A percentile compares a stretch with the other conserved stretches of the same genome.
Conservation (phyloP, 2,329 filamentous ascomycete genomes). For the Epichloe glyceriae region DNA sequence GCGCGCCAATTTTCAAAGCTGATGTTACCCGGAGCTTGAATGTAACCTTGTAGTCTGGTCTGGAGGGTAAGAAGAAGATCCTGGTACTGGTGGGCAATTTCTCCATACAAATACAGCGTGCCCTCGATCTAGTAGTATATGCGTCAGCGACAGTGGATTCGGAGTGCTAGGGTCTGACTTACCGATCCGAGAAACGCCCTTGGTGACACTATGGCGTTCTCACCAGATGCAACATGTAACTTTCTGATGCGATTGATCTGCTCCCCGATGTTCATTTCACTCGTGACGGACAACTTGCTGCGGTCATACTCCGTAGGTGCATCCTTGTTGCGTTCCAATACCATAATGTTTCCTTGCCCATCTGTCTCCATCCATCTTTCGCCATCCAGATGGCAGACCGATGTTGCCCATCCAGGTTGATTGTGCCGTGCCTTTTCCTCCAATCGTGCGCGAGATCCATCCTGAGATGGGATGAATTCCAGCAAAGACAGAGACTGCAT, state of each 20-base stretch:
- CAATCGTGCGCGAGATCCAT: slow-evolving; percentile 48
- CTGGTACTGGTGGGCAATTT: slow-evolving; percentile 58
- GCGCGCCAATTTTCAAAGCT: slow-evolving; percentile 71
- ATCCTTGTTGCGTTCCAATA: slow-evolving; percentile 60
- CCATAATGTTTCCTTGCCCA: slow-evolving; percentile 73
- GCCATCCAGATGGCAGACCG: slow-evolving; percentile 57
- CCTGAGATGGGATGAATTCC: slow-evolving; percentile 48
- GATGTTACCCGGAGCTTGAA: slow-evolving; percentile 59
- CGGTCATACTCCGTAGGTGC: slow-evolving; percentile 66
- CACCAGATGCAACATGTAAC: slow-evolving; percentile 52
- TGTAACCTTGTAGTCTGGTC: slow-evolving; percentile 48
- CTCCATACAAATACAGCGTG: slow-evolving; percentile 77
- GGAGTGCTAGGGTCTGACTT: slow-evolving; percentile 22
- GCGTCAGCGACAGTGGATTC: slow-evolving; percentile 1
- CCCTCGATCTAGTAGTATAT: slow-evolving; percentile 57
- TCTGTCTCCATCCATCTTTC: slow-evolving; percentile 75
- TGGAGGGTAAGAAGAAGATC: slow-evolving; percentile 79
- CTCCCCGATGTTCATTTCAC: slow-evolving; percentile 78
- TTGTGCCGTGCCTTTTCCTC: slow-evolving; percentile 68
- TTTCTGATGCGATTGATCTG: slow-evolving; percentile 81
- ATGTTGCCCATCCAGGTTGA: slow-evolving; percentile 70
- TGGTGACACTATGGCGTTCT: slow-evolving; percentile 59
- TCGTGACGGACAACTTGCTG: slow-evolving; percentile 55
- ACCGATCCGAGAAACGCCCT: slow-evolving; percentile 83
- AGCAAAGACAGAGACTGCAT: slow-evolving; percentile 86